Evolutionary conservation across 306 rosid genomes (phyloP).

Genomic region (Ormosia semicastrata): DNA sequence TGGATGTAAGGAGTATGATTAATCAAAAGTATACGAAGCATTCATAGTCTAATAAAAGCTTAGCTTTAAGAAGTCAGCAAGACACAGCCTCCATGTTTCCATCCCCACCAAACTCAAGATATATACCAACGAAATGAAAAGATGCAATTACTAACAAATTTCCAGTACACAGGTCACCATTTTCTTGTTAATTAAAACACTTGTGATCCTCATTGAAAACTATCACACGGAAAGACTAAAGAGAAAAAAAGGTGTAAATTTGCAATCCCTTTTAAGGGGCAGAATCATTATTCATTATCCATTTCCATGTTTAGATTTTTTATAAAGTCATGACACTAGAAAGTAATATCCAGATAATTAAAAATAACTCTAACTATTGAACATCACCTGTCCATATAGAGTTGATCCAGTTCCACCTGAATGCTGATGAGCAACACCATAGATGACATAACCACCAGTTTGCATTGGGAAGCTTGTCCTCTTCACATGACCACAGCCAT

Average conservation of each 20-base stretch:
- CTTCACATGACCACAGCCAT: constrained; percentile 35
- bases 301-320: not conserved
- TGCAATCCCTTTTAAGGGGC: not conserved
- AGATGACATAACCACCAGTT: constrained; percentile 59
- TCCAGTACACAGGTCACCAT: not conserved
- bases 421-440: constrained; percentile 86
- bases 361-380: not conserved
- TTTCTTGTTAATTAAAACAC: not conserved
- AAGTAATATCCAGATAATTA: not conserved
- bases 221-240: not conserved
- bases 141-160: not conserved
- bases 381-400: constrained; percentile 65
- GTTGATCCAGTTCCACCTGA: constrained; percentile 62
- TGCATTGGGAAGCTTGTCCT: constrained; percentile 37
- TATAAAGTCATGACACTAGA: not conserved
- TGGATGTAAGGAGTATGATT: not conserved
- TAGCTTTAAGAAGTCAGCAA: not conserved
- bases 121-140: too few species aligned
- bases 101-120: not conserved
- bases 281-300: not conserved
- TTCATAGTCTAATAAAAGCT: not conserved
- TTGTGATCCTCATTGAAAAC: not conserved
- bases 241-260: not conserved
- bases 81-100: too few species aligned
- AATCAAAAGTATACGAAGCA: not conserved